Evolutionary conservation across 495 filamentous ascomycete species (phyloP).

Genomic region (Neurospora cerealis): DNA sequence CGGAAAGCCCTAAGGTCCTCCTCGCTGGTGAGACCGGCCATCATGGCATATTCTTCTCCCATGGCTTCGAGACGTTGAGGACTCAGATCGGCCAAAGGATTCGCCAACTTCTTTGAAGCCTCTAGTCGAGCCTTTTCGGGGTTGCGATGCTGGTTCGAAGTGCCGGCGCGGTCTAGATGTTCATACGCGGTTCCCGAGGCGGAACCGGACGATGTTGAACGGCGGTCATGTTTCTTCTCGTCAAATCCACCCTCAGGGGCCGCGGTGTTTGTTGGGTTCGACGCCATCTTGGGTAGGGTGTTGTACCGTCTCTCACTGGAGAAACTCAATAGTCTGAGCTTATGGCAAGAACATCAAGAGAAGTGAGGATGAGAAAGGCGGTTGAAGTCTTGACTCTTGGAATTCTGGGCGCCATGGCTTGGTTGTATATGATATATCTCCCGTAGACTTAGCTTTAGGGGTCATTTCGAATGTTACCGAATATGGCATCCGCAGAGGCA

Average conservation of each 20-base stretch:
- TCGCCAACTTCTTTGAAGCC: conserved; percentile 41
- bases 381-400: not conserved
- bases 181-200: not conserved
- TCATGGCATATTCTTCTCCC: conserved; percentile 57
- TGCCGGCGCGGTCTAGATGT: not conserved
- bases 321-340: not conserved
- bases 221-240: conserved; percentile 2
- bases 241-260: not conserved
- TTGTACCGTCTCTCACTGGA: not conserved
- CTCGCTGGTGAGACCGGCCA: conserved; percentile 50
- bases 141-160: not conserved
- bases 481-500: not conserved
- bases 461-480: not conserved
- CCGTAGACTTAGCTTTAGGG: not conserved
- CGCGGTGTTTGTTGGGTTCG: not conserved
- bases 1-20: conserved; percentile 61
- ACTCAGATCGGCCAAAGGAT: conserved; percentile 57
- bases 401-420: not conserved
- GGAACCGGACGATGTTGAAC: not conserved
- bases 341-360: not conserved
- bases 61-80: conserved; percentile 48
- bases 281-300: not conserved
- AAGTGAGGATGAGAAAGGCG: not conserved
- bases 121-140: conserved; percentile 12
- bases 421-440: not conserved